Evolutionary conservation across 1,284 basidiomycete genomes (phyloP).

Genomic region (Stygiomarasmius scandens): DNA sequence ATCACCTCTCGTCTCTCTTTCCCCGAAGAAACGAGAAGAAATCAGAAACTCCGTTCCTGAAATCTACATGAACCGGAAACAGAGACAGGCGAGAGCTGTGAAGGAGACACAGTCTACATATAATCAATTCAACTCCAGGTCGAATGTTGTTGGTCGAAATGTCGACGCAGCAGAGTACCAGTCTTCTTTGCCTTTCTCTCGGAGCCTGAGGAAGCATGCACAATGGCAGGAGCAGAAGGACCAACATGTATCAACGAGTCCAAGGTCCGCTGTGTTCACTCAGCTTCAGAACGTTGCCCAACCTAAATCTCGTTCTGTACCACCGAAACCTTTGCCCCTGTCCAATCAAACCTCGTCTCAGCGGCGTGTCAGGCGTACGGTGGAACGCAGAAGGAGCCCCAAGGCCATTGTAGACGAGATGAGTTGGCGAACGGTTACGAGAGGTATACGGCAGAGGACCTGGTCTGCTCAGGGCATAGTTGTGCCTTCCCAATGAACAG

Average conservation of each 20-base stretch:
- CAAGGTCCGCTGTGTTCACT: conserved; percentile 1
- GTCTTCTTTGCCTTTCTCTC: not conserved
- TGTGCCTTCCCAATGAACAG: not conserved
- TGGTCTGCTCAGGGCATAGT: conserved; percentile 3
- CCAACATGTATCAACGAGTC: not conserved
- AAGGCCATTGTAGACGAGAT: conserved; percentile 11
- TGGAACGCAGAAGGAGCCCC: conserved; percentile 3
- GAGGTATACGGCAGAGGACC: conserved; percentile 2
- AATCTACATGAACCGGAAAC: conserved; percentile 9
- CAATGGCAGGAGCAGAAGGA: not conserved
- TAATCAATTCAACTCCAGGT: not conserved
- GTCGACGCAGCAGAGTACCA: no score
- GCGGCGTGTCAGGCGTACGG: not conserved
- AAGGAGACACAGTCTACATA: not conserved
- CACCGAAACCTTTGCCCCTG: no score
- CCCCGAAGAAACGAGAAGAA: conserved; percentile 6
- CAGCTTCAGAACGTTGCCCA: not conserved
- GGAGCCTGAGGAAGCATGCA: not conserved
- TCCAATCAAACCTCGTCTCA: no score
- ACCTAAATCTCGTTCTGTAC: not conserved
- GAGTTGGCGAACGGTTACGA: conserved; percentile 10
- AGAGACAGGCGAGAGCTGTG: conserved; percentile 5
- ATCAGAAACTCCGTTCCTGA: conserved; percentile 12
- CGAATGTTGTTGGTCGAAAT: not conserved
- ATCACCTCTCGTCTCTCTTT: conserved; percentile 7